Conservation (phyloP, 768 basidiomycete species). For the Pleurotus platypus region DNA sequence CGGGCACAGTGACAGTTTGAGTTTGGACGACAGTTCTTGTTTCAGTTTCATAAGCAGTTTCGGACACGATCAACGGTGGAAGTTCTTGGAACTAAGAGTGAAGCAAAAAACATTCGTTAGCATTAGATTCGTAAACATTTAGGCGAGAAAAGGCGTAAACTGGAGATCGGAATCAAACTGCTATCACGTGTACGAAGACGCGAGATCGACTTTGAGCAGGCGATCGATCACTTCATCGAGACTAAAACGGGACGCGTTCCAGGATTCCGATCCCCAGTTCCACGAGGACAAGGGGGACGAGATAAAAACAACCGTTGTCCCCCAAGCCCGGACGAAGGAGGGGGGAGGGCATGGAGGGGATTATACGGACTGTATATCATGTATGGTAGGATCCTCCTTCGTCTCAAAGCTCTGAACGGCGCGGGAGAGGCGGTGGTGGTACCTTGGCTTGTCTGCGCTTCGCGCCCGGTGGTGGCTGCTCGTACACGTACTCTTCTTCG, state of each 20-base stretch:
- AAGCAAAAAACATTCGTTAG: conserved; percentile 28
- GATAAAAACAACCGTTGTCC: conserved; percentile 68
- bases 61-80: conserved; percentile 41
- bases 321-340: conserved; percentile 92
- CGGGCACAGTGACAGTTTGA: conserved; percentile 65
- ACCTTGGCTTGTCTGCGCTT: conserved; percentile 83
- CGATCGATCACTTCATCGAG: conserved; percentile 25
- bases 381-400: conserved; percentile 63
- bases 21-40: conserved; percentile 66
- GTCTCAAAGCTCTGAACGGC: conserved; percentile 94
- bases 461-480: conserved; percentile 43
- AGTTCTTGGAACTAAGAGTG: conserved; percentile 40
- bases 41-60: conserved; percentile 50
- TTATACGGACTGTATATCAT: conserved; percentile 71
- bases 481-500: conserved; percentile 82
- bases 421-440: conserved; percentile 71
- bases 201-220: conserved; percentile 31
- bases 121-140: conserved; percentile 27
- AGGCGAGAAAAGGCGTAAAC: conserved; percentile 26
- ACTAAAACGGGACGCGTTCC: conserved; percentile 29
- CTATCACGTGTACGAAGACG: conserved; percentile 38
- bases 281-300: conserved; percentile 70
- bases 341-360: conserved; percentile 49
- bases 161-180: conserved; percentile 13
- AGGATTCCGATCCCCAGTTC: conserved; percentile 33